A percentile compares a stretch with the other conserved stretches of the same genome.
Conservation (phyloP, 1,284 basidiomycete species). For the Puccinia sorghi region DNA sequence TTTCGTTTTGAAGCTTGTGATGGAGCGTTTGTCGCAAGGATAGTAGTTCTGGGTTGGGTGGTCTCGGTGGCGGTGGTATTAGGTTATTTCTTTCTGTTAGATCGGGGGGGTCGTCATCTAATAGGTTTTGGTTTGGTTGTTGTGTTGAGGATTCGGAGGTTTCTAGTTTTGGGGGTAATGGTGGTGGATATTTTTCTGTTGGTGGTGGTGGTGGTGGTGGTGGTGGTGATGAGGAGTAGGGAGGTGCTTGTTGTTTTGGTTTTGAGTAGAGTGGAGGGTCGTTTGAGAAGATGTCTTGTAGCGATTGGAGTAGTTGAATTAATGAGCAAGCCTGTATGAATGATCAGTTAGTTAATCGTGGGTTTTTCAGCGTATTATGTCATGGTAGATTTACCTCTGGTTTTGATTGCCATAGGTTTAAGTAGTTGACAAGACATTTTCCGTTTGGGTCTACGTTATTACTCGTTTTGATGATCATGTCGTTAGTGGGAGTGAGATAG, state of each 20-base stretch:
- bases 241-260: constrained; percentile 60
- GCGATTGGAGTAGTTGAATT: constrained; percentile 67
- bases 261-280: constrained; percentile 90
- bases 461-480: constrained; percentile 82
- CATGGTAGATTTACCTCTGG: constrained; percentile 68
- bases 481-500: constrained; percentile 91
- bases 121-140: constrained; percentile 36
- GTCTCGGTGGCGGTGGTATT: constrained; percentile 80
- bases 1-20: constrained; percentile 70
- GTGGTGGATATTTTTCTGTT: constrained; percentile 27
- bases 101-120: constrained; percentile 55
- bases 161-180: constrained; percentile 50
- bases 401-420: constrained; percentile 76
- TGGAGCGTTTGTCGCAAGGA: constrained; percentile 79
- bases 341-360: too few species aligned
- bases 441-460: constrained; percentile 81
- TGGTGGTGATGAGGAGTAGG: constrained; percentile 1
- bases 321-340: constrained; percentile 68
- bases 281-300: constrained; percentile 77
- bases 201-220: constrained; percentile 50
- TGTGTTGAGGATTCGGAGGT: neutral
- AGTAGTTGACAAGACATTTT: constrained; percentile 68
- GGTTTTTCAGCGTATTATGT: constrained; percentile 13
- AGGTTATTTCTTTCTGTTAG: too few species aligned
- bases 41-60: constrained; percentile 73